Percentiles rank a stretch among this genome's conserved stretches.
Evolutionary conservation across 306 rosid genomes (phyloP).

Genomic region (Malus domestica): ASM211411v1 NC_041798.1:7824501-7825000

Average conservation of each 20-base stretch:
- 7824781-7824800: conserved; percentile 93
- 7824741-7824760: conserved; percentile 85
- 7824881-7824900: conserved; percentile 86
- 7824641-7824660: conserved; percentile 88
- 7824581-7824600: conserved; percentile 92
- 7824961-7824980: background rate
- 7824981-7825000: too few species aligned
- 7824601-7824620: conserved; percentile 79
- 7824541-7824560: conserved; percentile 53
- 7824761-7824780: conserved; percentile 87
- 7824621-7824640: conserved; percentile 93
- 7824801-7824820: conserved; percentile 82
- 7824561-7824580: conserved; percentile 97
- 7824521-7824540: conserved; percentile 82
- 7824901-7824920: conserved; percentile 80
- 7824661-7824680: conserved; percentile 42
- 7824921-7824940: conserved; percentile 58
- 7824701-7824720: conserved; percentile 63
- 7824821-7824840: conserved; percentile 32
- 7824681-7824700: conserved; percentile 51
- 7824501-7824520: conserved; percentile 27
- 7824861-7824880: conserved; percentile 79
- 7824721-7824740: conserved; percentile 87
- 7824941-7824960: conserved; percentile 36
- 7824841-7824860: conserved; percentile 51